Evolutionary conservation across 2,329 filamentous ascomycete species (phyloP).

Genomic region (Nothophoma quercina): DNA sequence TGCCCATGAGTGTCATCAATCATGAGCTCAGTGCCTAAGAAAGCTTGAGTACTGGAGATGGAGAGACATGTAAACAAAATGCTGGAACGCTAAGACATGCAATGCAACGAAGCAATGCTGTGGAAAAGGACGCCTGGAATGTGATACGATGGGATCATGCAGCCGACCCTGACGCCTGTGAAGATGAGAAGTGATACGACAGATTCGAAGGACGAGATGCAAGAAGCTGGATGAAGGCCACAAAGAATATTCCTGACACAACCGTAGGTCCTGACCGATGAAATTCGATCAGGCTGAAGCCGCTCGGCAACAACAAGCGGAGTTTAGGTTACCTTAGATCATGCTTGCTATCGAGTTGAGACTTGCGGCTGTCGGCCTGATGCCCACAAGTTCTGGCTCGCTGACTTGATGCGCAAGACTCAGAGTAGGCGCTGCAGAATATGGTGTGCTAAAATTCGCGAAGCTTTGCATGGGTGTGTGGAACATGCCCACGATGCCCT

Average conservation of each 20-base stretch:
- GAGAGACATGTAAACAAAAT: not conserved
- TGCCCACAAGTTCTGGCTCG: conserved; percentile 47
- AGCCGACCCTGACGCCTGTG: not conserved
- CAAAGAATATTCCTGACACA: no score
- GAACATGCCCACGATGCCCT: conserved; percentile 42
- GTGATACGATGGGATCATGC: not conserved
- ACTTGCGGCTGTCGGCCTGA: conserved; percentile 39
- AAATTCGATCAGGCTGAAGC: not conserved
- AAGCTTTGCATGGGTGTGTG: conserved; percentile 41
- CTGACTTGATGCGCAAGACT: conserved; percentile 40
- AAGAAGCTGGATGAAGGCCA: no score
- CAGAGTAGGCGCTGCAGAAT: conserved; percentile 16
- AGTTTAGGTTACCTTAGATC: conserved; percentile 28
- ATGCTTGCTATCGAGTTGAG: conserved; percentile 48
- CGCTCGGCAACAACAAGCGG: not conserved
- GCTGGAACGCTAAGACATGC: conserved; percentile 5
- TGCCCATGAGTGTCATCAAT: conserved; percentile 8
- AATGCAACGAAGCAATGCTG: not conserved
- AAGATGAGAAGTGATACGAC: not conserved
- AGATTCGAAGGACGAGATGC: not conserved
- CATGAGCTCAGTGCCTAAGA: conserved; percentile 2
- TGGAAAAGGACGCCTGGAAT: not conserved
- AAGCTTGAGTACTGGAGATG: not conserved
- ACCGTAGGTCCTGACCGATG: not conserved
- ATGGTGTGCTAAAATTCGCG: conserved; percentile 29